Evolutionary conservation across 768 basidiomycete species (phyloP).

Genomic region (Paxillus rubicundulus): DNA sequence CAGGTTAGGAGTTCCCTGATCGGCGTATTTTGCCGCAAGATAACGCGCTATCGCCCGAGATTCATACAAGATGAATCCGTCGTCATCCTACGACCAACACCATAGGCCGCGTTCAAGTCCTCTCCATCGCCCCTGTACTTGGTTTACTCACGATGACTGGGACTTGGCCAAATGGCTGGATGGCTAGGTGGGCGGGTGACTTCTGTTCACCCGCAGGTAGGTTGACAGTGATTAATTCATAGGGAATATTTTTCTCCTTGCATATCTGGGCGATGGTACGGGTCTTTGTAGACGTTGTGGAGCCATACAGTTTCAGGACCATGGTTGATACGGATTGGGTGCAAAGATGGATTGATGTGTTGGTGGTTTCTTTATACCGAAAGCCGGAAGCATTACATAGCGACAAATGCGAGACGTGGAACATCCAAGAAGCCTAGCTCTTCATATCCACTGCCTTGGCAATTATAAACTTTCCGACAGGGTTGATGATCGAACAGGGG

Average conservation of each 20-base stretch:
- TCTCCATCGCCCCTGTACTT: too few species aligned
- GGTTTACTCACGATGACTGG: constrained; percentile 28
- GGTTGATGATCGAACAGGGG: too few species aligned
- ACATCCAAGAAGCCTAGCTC: too few species aligned
- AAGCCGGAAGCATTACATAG: too few species aligned
- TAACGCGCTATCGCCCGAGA: constrained; percentile 32
- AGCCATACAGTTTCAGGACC: constrained; percentile 46
- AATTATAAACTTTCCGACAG: too few species aligned
- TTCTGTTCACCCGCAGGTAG: constrained; percentile 36
- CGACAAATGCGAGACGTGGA: too few species aligned
- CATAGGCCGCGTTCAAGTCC: neutral
- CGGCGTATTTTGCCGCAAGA: constrained; percentile 26
- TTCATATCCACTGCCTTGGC: too few species aligned
- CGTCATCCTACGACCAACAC: constrained; percentile 24
- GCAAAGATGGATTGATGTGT: too few species aligned
- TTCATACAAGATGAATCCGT: constrained; percentile 31
- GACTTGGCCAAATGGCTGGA: constrained; percentile 41
- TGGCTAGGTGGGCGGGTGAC: constrained; percentile 27
- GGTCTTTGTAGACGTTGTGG: constrained; percentile 36
- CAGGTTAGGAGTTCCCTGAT: constrained; percentile 21
- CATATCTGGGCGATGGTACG: constrained; percentile 39
- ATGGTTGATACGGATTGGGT: constrained; percentile 19
- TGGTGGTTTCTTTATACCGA: too few species aligned
- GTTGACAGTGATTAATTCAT: constrained; percentile 36
- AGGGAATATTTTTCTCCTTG: constrained; percentile 39